Evolutionary conservation across 169 alveolate species (phyloP).

Genomic region (Plasmodium relictum): DNA sequence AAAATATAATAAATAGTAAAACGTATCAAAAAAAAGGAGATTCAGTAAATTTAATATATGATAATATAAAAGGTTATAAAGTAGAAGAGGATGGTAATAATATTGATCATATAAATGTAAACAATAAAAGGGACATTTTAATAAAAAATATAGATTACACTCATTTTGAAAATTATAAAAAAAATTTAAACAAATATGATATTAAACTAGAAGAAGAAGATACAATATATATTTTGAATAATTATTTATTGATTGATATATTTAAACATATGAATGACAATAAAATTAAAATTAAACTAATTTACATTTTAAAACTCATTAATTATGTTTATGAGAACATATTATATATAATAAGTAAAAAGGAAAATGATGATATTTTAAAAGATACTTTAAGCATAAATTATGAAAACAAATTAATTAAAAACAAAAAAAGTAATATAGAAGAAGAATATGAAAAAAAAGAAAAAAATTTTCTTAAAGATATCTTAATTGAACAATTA

Average conservation of each 20-base stretch:
- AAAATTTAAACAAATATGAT: constrained; percentile 18
- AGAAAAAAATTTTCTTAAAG: constrained; percentile 14
- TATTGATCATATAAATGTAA: neutral
- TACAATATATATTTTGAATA: constrained; percentile 31
- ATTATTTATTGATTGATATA: constrained; percentile 55
- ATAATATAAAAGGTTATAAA: neutral
- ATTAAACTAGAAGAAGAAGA: constrained; percentile 41
- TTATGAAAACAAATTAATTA: neutral
- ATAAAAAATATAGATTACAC: constrained; percentile 49
- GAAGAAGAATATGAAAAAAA: neutral
- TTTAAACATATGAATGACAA: constrained; percentile 65
- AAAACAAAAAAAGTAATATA: neutral
- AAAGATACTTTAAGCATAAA: neutral
- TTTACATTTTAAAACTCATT: constrained; percentile 56
- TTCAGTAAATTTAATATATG: neutral
- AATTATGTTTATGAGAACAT: constrained; percentile 68
- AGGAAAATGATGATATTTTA: neutral
- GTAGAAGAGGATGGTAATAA: neutral
- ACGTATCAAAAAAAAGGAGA: neutral
- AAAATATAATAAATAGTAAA: neutral
- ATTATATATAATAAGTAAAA: constrained; percentile 29
- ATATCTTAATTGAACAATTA: constrained; percentile 45
- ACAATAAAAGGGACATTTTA: constrained; percentile 21
- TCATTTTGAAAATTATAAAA: constrained; percentile 18
- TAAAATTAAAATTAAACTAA: constrained; percentile 46